These are phyloP conservation scores for Arctium minus DNA, from an alignment of 129 eudicot species.

Conservation along the genomic window DNA sequence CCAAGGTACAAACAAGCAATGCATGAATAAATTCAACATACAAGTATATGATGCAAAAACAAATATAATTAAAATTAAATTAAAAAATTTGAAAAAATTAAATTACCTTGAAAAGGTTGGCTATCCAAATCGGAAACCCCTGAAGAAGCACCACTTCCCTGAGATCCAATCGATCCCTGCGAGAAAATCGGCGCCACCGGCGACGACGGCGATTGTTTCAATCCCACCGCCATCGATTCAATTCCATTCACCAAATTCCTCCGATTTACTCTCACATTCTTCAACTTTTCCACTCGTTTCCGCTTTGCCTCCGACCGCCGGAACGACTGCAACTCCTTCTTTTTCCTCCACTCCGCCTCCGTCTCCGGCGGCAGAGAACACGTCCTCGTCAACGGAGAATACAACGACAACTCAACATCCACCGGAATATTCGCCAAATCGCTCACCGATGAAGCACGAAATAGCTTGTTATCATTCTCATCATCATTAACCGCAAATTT, in stretches of 20 bases:
- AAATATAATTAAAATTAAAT: not conserved
- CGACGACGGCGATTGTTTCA: slow-evolving; percentile 4
- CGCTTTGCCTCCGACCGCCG: slow-evolving; percentile 56
- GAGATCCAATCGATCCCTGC: slow-evolving; percentile 42
- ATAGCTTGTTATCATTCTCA: not conserved
- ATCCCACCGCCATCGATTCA: not conserved
- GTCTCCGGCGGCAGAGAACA: slow-evolving; percentile 49
- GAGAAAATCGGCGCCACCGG: slow-evolving; percentile 9
- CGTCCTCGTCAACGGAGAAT: slow-evolving; percentile 44
- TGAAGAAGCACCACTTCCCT: slow-evolving; percentile 48
- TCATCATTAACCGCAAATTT: not conserved
- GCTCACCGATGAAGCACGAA: slow-evolving; percentile 41
- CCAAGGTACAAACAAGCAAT: not conserved
- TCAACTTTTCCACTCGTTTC: slow-evolving; percentile 46
- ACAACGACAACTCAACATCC: slow-evolving; percentile 24
- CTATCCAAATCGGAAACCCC: slow-evolving; percentile 35
- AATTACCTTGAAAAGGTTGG: slow-evolving; percentile 37
- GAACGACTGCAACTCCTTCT: slow-evolving; percentile 50
- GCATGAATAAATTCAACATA: not conserved
- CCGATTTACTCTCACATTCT: slow-evolving; percentile 25
- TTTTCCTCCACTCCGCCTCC: slow-evolving; percentile 54
- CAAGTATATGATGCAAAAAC: not conserved
- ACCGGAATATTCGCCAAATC: slow-evolving; percentile 22
- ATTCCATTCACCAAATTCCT: not conserved
- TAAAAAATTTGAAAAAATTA: not conserved